Evolutionary conservation across 2,329 filamentous ascomycete species (phyloP), one percentile per base, ranked within the genome.

Genomic region (Lecanicillium sp.): DNA sequence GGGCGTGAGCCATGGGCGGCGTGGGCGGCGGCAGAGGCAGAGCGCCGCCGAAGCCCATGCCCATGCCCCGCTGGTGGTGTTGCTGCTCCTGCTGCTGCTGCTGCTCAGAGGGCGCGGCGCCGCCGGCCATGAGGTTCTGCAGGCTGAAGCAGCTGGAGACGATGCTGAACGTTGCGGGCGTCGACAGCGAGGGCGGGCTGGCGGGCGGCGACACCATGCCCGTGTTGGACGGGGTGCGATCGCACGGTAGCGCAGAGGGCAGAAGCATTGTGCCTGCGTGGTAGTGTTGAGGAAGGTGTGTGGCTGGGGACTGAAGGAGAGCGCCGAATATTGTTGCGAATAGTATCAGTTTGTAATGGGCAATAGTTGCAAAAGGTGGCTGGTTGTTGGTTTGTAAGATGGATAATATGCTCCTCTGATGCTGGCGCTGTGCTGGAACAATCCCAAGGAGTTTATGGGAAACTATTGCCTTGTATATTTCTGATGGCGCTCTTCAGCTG

Each of bases 81-180:
- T 29, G 26, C 26, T 29, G 26, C 12, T 12, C 15, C 2, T 39
- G 35, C 17, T 17, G 2, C 23, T 24, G 41, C 12, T 26, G 17
- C 7, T 37, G 29, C n/a, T n/a, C n/a, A n/a, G n/a, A n/a, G n/a
- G n/a, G n/a, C 24, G 23, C 11, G 20, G 27, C 11, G 12, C 73
- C 66, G 4, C 67, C 56, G 21, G 71, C 64, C 51, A 83, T 71
- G 57, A 83, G 76, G 2, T 74, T 75, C 58, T 84, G 80, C 1
- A 83, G 72, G 5, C 75, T 77, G 61, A 77, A 78, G 60, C 79
- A 83, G 39, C 78, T 77, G 51, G 68, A 72, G 62, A 79, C 74
- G 58, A 83, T 72, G 63, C 75, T 77, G 59, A 68, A 70, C 55
- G 81, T 66, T 17, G 74, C 66, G 7, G 63, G 67, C 19, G 72